Percentiles rank a stretch among this genome's conserved stretches.
phyloP scores from a whole-genome alignment of 495 filamentous ascomycete genomes.

The Sordaria brevicollis region DNA sequence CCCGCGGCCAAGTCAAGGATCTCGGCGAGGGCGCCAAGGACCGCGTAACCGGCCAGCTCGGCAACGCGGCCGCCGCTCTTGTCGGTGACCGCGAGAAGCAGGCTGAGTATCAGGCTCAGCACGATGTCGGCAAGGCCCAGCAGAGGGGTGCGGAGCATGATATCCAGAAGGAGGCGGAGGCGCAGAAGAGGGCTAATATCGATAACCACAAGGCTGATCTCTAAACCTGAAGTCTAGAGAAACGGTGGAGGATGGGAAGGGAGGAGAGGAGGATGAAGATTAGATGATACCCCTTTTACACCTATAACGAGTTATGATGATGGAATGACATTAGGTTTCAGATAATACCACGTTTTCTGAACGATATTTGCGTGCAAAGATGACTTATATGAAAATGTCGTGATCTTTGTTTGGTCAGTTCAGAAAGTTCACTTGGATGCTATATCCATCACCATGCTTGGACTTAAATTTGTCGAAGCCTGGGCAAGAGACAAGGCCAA shows the following conservation, averaged over 20 bases:
- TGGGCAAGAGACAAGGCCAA: too few relatives aligned
- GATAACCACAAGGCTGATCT: not conserved
- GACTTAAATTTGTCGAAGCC: too few relatives aligned
- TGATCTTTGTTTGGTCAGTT: too few relatives aligned
- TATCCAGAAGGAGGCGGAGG: constrained; percentile 57
- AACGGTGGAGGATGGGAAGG: not conserved
- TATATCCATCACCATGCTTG: too few relatives aligned
- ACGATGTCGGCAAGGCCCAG: constrained; percentile 77
- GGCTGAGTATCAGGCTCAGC: constrained; percentile 49
- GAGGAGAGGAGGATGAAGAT: not conserved
- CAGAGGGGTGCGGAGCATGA: constrained; percentile 80
- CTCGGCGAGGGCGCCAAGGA: constrained; percentile 59
- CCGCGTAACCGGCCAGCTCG: constrained; percentile 62
- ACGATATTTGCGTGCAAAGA: not conserved
- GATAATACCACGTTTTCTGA: not conserved
- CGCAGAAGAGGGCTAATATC: constrained; percentile 21
- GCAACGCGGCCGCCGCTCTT: constrained; percentile 55
- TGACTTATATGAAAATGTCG: not conserved
- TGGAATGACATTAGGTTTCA: not conserved
- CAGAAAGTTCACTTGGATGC: too few relatives aligned
- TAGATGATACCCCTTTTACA: not conserved
- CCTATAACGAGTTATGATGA: not conserved
- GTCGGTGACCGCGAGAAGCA: constrained; percentile 60
- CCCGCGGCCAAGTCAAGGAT: constrained; percentile 73
- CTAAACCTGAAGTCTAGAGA: not conserved